Evolutionary conservation across 1,284 basidiomycete genomes (phyloP), one percentile per base, ranked within the genome.

Genomic region (Ceratobasidium sp.): DNA sequence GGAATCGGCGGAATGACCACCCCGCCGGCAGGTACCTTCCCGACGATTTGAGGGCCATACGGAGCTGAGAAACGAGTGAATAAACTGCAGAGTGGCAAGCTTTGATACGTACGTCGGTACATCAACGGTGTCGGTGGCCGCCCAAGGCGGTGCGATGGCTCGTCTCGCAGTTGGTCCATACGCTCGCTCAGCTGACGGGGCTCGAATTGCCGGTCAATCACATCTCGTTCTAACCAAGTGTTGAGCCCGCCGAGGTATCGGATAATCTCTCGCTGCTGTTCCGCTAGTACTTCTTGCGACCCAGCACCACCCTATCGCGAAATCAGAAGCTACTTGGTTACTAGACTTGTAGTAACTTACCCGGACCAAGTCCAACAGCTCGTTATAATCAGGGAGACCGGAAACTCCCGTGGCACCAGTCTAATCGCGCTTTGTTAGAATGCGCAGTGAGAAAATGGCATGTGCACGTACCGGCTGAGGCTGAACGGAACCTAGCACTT

Each of bases 161-260:
- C 78, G 33, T 77, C 70, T 33, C 62, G 64, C 30, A 78, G 65
- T 60, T 69, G 69, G 35, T 80, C 78, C 78, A 80, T 57, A 3
- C 76, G 64, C 35, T 77, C 74, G n/a, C 55, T 73, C 44, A 77
- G 44, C 18, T 54, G 65, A 27, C 67, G 68, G 38, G 75, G 77
- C 52, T 79, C 79, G n/a, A 62, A 59, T 46, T 78, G 78, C 18
- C 79, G 50, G 20, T 78, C 78, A 33, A 70, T 77, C 38, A 77
- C 75, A 57, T 80, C 79, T n/a, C 79, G 74, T 54, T 78, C 78
- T 38, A 79, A 33, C 79, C 79, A 80, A 30, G 69, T 73, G 30
- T 80, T 80, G 18, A 80, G 66, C 12, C 79, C 79, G 18, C 78
- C 78, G 12, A 80, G 75, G 50, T 79, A 79, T 50, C 79, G 79